phyloP scores from a whole-genome alignment of 1,284 basidiomycete species.

The Trichosporon sp. region DNA sequence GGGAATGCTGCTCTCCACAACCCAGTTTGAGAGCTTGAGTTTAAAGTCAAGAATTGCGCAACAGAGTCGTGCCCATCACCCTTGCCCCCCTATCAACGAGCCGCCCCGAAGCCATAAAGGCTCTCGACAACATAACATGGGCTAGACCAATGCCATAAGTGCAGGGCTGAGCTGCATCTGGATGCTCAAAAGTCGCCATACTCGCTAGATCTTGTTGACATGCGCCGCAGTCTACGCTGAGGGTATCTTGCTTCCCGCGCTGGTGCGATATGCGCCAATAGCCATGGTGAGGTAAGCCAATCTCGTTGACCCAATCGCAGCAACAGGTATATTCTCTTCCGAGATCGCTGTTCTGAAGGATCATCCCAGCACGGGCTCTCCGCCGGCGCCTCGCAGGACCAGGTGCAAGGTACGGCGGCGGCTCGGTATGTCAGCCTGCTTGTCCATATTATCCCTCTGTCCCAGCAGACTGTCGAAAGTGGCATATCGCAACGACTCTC shows the following conservation, averaged over 20 bases:
- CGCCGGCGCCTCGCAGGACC: too few species aligned
- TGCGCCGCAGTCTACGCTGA: neutral
- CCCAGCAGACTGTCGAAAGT: neutral
- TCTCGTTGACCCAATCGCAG: neutral
- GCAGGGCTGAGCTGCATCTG: neutral
- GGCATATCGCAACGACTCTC: neutral
- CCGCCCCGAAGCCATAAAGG: neutral
- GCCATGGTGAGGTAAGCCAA: neutral
- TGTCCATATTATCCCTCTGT: too few species aligned
- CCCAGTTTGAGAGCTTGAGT: slow-evolving; percentile 1
- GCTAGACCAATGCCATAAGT: neutral
- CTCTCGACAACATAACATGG: too few species aligned
- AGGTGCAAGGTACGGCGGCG: too few species aligned
- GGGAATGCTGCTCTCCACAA: neutral
- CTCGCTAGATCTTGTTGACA: neutral
- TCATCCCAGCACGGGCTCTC: neutral
- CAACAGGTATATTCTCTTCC: neutral
- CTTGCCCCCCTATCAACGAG: too few species aligned
- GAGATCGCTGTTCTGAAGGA: neutral
- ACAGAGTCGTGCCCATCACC: neutral
- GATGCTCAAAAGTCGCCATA: neutral
- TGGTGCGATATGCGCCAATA: neutral
- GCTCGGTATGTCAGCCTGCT: too few species aligned
- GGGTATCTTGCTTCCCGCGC: neutral
- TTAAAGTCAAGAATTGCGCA: neutral